A percentile compares a stretch with the other conserved stretches of the same genome.
Evolutionary conservation across 306 rosid species (phyloP).

Genomic region (Lablab purpureus): DNA sequence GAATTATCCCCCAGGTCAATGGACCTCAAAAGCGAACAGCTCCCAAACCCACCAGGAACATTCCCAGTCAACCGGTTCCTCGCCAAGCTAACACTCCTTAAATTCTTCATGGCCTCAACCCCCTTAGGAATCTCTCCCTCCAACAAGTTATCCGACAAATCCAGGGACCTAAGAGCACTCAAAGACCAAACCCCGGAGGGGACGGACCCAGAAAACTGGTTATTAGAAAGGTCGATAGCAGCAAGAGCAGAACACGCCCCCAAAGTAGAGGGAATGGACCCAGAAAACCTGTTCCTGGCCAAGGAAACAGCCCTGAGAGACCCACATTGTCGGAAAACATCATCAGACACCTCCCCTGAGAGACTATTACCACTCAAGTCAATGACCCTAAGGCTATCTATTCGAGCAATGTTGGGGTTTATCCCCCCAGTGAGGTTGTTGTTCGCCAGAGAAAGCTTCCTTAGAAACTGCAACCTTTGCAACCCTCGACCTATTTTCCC

Average conservation of each 20-base stretch:
- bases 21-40: constrained; percentile 86
- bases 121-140: constrained; percentile 75
- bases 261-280: constrained; percentile 72
- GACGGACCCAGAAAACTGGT: constrained; percentile 75
- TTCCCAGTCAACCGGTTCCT: constrained; percentile 74
- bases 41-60: constrained; percentile 83
- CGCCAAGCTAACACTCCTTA: constrained; percentile 69
- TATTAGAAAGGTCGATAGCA: constrained; percentile 64
- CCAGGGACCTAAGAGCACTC: constrained; percentile 82
- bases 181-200: constrained; percentile 80
- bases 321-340: constrained; percentile 93
- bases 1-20: constrained; percentile 85
- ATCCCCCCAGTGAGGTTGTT: constrained; percentile 85
- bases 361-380: constrained; percentile 83
- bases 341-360: constrained; percentile 74
- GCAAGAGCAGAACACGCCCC: constrained; percentile 78
- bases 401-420: constrained; percentile 65
- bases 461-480: constrained; percentile 67
- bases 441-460: constrained; percentile 74
- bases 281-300: constrained; percentile 74
- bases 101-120: constrained; percentile 65
- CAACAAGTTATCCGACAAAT: constrained; percentile 76
- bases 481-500: constrained; percentile 89
- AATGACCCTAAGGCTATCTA: constrained; percentile 74
- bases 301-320: constrained; percentile 76